A percentile compares a stretch with the other conserved stretches of the same genome.
phyloP scores from a whole-genome alignment of 768 basidiomycete genomes.

The Coprinellus micaceus region DNA sequence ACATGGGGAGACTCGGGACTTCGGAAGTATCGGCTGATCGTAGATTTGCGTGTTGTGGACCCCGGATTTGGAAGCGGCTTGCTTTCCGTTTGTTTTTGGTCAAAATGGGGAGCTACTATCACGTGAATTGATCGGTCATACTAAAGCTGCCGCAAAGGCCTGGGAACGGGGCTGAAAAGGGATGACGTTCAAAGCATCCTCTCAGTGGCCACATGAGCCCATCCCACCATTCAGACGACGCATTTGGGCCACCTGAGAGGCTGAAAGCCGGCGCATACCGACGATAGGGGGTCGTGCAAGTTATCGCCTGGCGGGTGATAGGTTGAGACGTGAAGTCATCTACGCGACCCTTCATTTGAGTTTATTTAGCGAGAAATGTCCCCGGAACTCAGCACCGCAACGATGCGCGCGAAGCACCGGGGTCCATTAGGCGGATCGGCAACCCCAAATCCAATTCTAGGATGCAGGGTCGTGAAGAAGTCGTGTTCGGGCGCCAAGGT shows the following conservation, averaged over 20 bases:
- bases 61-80: not conserved
- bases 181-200: not conserved
- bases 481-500: not conserved
- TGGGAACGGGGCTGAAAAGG: too few species aligned
- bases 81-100: not conserved
- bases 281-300: too few species aligned
- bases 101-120: not conserved
- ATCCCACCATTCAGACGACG: too few species aligned
- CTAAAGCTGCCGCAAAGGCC: not conserved
- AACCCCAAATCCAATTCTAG: not conserved
- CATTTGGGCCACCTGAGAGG: too few species aligned
- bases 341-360: not conserved
- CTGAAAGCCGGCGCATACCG: too few species aligned
- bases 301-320: too few species aligned
- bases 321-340: not conserved
- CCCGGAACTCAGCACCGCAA: not conserved
- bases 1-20: too few species aligned
- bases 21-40: not conserved
- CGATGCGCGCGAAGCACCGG: not conserved
- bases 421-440: not conserved
- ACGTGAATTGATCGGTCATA: not conserved
- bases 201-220: too few species aligned
- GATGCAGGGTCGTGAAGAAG: not conserved
- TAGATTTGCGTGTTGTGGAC: not conserved
- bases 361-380: not conserved